These are phyloP conservation scores for Penicillium chermesinum DNA, from an alignment of 495 filamentous ascomycete species.

Conservation along the genomic window DNA sequence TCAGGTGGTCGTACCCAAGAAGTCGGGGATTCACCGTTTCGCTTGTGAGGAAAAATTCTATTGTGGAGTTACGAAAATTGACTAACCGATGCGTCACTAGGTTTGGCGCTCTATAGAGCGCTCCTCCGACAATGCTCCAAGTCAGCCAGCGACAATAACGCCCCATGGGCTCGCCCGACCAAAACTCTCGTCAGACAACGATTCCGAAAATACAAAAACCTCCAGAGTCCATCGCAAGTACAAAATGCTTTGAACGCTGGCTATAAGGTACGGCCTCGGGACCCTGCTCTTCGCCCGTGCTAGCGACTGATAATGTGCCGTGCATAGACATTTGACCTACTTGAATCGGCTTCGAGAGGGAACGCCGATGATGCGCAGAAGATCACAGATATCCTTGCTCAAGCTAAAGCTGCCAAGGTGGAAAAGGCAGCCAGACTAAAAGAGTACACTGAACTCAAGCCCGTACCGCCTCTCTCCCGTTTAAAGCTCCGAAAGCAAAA, in stretches of 20 bases:
- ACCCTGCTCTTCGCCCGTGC: not conserved
- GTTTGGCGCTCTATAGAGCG: conserved; percentile 67
- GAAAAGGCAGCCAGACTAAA: conserved; percentile 18
- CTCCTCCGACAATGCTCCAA: conserved; percentile 57
- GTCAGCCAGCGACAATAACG: conserved; percentile 34
- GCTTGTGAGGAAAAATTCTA: conserved; percentile 49
- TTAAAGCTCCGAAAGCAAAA: conserved; percentile 26
- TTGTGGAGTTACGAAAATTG: not conserved
- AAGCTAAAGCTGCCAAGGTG: conserved; percentile 15
- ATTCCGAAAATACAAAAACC: conserved; percentile 53
- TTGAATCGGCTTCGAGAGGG: conserved; percentile 36
- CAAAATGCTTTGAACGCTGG: conserved; percentile 56
- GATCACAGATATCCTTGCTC: conserved; percentile 22
- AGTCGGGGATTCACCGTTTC: conserved; percentile 51
- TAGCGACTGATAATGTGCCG: conserved; percentile 15
- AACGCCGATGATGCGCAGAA: conserved; percentile 17
- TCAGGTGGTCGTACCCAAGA: conserved; percentile 41
- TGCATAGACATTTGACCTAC: conserved; percentile 37
- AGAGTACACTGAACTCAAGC: conserved; percentile 2
- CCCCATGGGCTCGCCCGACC: conserved; percentile 34
- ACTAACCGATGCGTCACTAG: conserved; percentile 29
- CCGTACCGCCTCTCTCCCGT: conserved; percentile 17
- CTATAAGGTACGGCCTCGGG: conserved; percentile 49
- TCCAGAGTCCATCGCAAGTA: conserved; percentile 51
- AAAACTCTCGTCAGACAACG: conserved; percentile 45